These are phyloP conservation scores for Picochlorum sp. DNA, from an alignment of 139 green algal species.

Conservation along the genomic window DNA sequence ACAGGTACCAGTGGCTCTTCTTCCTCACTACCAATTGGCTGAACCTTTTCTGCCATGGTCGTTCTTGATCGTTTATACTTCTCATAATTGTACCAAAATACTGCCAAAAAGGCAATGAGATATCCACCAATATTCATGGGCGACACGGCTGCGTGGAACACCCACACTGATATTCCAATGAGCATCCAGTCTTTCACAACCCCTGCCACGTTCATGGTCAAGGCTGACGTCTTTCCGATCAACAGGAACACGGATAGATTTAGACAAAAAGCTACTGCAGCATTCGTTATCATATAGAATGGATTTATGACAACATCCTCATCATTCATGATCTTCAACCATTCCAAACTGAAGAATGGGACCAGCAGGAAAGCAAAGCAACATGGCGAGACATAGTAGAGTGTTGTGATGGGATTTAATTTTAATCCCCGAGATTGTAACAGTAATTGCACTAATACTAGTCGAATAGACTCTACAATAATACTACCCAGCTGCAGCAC, in stretches of 20 bases:
- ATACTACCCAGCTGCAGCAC: conserved; percentile 9
- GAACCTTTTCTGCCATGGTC: neutral
- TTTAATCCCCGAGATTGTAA: conserved; percentile 66
- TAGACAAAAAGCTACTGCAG: conserved; percentile 62
- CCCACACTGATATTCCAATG: conserved; percentile 72
- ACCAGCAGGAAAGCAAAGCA: conserved; percentile 7
- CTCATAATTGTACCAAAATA: conserved; percentile 20
- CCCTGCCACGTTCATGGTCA: conserved; percentile 92
- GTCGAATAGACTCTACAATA: conserved; percentile 2
- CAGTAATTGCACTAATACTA: conserved; percentile 68
- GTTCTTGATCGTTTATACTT: conserved; percentile 1
- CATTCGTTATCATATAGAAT: conserved; percentile 80
- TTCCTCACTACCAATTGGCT: neutral
- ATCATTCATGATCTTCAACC: conserved; percentile 23
- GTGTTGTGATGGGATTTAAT: conserved; percentile 81
- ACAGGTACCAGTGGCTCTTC: neutral
- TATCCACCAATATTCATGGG: conserved; percentile 71
- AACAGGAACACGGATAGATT: conserved; percentile 73
- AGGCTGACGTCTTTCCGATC: conserved; percentile 80
- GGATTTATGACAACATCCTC: conserved; percentile 49
- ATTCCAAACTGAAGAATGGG: conserved; percentile 29
- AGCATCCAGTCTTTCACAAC: conserved; percentile 98
- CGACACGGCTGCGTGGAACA: conserved; percentile 77
- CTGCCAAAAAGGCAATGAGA: conserved; percentile 35
- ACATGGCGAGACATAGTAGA: conserved; percentile 68